Evolutionary conservation across 2,329 filamentous ascomycete genomes (phyloP), one percentile per base, ranked within the genome.

Genomic region (Bimuria novae-zelandiae): DNA sequence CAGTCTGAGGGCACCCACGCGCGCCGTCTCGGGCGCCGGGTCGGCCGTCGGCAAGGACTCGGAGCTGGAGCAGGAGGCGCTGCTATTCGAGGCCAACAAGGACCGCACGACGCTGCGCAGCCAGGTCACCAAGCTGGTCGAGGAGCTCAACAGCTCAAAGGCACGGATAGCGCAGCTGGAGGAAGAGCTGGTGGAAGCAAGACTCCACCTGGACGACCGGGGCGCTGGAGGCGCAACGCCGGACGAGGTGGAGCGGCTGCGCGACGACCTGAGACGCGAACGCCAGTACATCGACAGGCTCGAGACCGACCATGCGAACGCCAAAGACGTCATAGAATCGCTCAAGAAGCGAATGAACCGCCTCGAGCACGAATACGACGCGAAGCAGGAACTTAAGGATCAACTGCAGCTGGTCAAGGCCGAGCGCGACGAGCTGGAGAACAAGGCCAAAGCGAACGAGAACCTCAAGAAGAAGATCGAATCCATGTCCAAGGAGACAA

Each of bases 401-500:
- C 77, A 81, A 47, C 58, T 80, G n/a, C 79, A 81, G 57, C 67
- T 80, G 22, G 63, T 80, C 40, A 70, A 72, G 47, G 75, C 77
- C 0, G 79, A 81, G 63, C 74, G 79, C 27, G 79, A 80, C 49
- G 79, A 81, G 47, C 68, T 81, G 19, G 70, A 66, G 27, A 77
- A 80, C 54, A 79, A 77, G 54, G 72, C 77, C 22, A 79, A 79
- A 53, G 78, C 78, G 19, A 80, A 79, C 51, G 79, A 81, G 60
- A 81, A 81, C 52, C 73, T 81, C 19, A 79, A 77, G 62, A 81
- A 80, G 72, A 81, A 81, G 68, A 80, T 81, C 25, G 77, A 80
- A 55, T 70, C 76, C 3, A 63, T 81, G 36, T 76, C 79, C 36
- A 78, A 80, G 45, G 75, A 79, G 52, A 76, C 78, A 17, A 78